These are phyloP conservation scores for Dalbergia cochinchinensis DNA, from an alignment of 306 rosid genomes.

Conservation along the genomic window DNA sequence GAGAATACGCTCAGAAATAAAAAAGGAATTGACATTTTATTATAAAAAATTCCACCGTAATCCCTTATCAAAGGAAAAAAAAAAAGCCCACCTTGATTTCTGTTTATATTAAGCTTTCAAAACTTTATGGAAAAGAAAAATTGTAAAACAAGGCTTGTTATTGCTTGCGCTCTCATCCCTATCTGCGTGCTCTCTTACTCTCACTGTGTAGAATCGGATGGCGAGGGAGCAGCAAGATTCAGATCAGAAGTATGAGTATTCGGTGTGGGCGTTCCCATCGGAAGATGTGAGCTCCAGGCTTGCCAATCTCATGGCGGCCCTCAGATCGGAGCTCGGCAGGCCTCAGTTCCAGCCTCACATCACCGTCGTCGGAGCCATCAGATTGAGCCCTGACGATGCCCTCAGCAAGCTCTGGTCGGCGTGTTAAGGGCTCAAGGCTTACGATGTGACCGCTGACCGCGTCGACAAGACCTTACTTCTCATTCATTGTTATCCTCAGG, in stretches of 20 bases:
- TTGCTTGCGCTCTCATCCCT: too few species aligned
- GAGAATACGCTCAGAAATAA: too few species aligned
- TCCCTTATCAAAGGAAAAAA: too few species aligned
- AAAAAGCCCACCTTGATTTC: too few species aligned
- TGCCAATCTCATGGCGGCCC: conserved; percentile 62
- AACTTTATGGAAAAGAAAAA: too few species aligned
- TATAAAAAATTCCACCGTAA: too few species aligned
- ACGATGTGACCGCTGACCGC: conserved; percentile 64
- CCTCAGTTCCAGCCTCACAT: conserved; percentile 87
- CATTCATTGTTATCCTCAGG: conserved; percentile 70
- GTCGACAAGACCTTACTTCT: conserved; percentile 74
- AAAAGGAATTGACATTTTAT: too few species aligned
- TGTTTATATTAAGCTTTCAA: too few species aligned
- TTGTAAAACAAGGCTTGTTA: too few species aligned
- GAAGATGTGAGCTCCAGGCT: conserved; percentile 59
- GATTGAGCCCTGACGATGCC: conserved; percentile 67
- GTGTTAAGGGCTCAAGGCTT: conserved; percentile 59
- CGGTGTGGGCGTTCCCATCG: conserved; percentile 94
- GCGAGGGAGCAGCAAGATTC: not conserved
- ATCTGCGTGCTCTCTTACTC: too few species aligned
- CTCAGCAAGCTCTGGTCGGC: conserved; percentile 65
- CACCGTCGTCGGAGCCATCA: conserved; percentile 82
- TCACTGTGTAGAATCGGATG: not conserved
- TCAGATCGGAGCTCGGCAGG: conserved; percentile 75
- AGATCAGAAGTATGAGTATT: conserved; percentile 53